phyloP scores from a whole-genome alignment of 257 asterid species.

The Cinchona pubescens region DNA sequence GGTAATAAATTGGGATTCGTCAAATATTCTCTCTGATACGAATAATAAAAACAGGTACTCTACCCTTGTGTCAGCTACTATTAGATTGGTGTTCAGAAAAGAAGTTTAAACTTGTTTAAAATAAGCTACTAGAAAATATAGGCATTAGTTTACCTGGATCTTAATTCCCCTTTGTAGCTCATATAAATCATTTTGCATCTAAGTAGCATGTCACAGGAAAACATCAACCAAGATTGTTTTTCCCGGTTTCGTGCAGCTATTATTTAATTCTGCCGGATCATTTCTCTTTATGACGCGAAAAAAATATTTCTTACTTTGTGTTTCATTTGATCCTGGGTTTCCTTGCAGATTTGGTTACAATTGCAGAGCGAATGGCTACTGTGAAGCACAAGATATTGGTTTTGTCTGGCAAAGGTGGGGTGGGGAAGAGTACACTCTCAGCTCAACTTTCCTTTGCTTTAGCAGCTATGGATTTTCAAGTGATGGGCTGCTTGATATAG shows the following conservation, averaged over 20 bases:
- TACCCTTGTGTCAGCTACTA: background rate
- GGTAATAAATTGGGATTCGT: background rate
- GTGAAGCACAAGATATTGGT: slow-evolving; percentile 93
- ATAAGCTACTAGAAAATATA: background rate
- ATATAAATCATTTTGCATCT: background rate
- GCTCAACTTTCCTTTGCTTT: slow-evolving; percentile 84
- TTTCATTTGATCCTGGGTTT: background rate
- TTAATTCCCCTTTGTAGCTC: background rate
- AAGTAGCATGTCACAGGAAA: too few relatives aligned
- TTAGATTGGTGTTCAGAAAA: background rate
- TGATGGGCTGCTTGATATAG: slow-evolving; percentile 90
- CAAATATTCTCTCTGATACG: background rate
- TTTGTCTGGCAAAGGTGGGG: slow-evolving; percentile 91
- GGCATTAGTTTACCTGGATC: background rate
- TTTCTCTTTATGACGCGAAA: background rate
- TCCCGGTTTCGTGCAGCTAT: background rate
- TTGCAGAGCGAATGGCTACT: slow-evolving; percentile 80
- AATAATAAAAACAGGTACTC: background rate
- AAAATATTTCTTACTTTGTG: background rate
- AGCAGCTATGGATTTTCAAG: slow-evolving; percentile 78
- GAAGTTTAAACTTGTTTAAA: background rate
- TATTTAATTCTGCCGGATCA: background rate
- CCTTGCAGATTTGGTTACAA: slow-evolving; percentile 63
- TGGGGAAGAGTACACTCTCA: slow-evolving; percentile 91
- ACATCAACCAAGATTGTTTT: background rate